Percentiles rank a stretch among this genome's conserved stretches.
Evolutionary conservation across 202 grass and related monocot genomes (phyloP).

Genomic region (Digitaria exilis): DNA sequence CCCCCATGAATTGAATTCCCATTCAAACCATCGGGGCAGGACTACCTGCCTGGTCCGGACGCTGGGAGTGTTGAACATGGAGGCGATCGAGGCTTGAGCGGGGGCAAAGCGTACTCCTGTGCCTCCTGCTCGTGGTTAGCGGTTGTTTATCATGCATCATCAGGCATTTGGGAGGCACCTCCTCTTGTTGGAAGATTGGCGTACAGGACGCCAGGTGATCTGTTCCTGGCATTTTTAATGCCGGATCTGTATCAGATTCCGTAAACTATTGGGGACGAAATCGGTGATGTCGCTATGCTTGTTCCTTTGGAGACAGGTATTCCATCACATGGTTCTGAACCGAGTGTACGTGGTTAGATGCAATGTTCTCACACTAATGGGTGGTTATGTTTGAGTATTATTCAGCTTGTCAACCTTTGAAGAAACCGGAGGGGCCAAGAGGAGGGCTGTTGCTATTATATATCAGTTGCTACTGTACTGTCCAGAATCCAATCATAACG

Average conservation of each 20-base stretch:
- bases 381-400: constrained; percentile 40
- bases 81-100: constrained; percentile 22
- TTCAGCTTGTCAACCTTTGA: constrained; percentile 55
- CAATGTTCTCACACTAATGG: constrained; percentile 46
- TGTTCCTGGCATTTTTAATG: constrained; percentile 36
- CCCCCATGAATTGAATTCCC: constrained; percentile 18
- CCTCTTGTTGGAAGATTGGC: constrained; percentile 41
- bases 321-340: constrained; percentile 50
- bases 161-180: constrained; percentile 49
- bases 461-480: constrained; percentile 14
- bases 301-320: constrained; percentile 59
- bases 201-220: constrained; percentile 35
- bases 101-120: constrained; percentile 16
- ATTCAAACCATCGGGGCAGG: constrained; percentile 43
- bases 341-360: constrained; percentile 42
- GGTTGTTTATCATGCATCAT: constrained; percentile 47
- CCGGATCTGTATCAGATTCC: constrained; percentile 53
- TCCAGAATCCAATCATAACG: constrained; percentile 56
- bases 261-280: constrained; percentile 50
- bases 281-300: constrained; percentile 53
- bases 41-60: constrained; percentile 41
- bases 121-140: constrained; percentile 19
- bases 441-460: background rate
- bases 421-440: constrained; percentile 50
- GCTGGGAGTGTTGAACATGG: constrained; percentile 8